phyloP scores from a whole-genome alignment of 2,329 filamentous ascomycete genomes.

The Arachnomyces sp. region DNA sequence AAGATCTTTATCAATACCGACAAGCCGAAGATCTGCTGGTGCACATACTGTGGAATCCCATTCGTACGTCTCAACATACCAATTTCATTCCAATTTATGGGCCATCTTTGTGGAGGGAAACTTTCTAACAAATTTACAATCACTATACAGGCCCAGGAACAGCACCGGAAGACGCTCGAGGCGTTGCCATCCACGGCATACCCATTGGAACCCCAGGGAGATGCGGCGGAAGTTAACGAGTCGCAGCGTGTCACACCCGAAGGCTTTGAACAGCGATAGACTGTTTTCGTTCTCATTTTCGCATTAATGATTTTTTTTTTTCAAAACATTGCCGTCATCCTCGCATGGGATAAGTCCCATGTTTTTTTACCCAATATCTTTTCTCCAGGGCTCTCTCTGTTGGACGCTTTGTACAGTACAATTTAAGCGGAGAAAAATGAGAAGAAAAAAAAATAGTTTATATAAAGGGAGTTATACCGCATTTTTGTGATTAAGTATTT shows the following conservation, averaged over 20 bases:
- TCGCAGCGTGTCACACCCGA: constrained; percentile 53
- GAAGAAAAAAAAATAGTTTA: too few species aligned
- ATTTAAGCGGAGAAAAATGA: too few species aligned
- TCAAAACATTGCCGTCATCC: not conserved
- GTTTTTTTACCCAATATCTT: not conserved
- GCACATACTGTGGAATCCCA: constrained; percentile 88
- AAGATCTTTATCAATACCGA: constrained; percentile 96
- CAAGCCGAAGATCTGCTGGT: constrained; percentile 86
- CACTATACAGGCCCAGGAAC: constrained; percentile 68
- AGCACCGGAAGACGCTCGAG: constrained; percentile 77
- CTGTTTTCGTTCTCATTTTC: constrained; percentile 11
- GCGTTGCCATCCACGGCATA: constrained; percentile 73
- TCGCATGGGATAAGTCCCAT: not conserved
- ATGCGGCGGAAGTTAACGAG: constrained; percentile 53
- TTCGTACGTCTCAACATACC: constrained; percentile 58
- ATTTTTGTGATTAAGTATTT: too few species aligned
- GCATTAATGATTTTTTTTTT: constrained; percentile 24
- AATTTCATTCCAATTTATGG: constrained; percentile 2
- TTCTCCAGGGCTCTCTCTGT: too few species aligned
- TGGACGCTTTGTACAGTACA: too few species aligned
- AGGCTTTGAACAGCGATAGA: constrained; percentile 53
- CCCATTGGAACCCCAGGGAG: constrained; percentile 60
- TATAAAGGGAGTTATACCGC: too few species aligned
- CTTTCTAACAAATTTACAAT: constrained; percentile 5
- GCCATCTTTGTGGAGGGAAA: not conserved